Base-by-base conservation (phyloP, 257 asterid species). In the Fraxinus cuspidata region DNA sequence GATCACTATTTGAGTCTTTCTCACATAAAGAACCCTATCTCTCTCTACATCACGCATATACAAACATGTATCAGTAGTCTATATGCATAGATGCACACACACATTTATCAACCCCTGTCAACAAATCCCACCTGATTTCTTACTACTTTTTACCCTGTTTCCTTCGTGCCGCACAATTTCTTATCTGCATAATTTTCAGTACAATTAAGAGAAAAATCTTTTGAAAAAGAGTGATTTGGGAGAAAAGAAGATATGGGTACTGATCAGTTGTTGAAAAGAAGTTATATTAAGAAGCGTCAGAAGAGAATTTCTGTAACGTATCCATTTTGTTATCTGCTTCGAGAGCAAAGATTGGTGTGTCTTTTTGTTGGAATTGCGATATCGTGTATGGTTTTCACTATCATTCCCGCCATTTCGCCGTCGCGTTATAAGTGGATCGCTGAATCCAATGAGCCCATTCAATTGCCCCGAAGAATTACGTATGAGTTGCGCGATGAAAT, bases 311-410 rank as follows among this genome's bases (percentile, higher is more conserved):
- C 49, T 34, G 68, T 72, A 2, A 70, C 72, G 15, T 71, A 75
- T 85, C 83, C 90, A 77, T 74, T 84, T 75, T 80, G 66, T 74
- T 93, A 93, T 76, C 81, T 90, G 28, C 9, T 89, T 66, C 82
- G 73, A 74, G 88, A 90, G 72, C 93, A 91, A 5, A 85, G 97
- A 78, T 77, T 90, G 23, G 74, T 78, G 21, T 91, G 91, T 72
- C 82, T 92, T 8, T 60, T 90, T 60, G 60, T 87, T 11, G 97
- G 97, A 18, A 72, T 90, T 49, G 81, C 82, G 40, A 81, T 87
- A 34, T 81, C 96, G 0, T 81, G 80, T 63, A 56, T 80, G 13
- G 44, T 84, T 18, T 85, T 86, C 81, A n/a, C 75, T 31, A 23
- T 78, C 1, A 1, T 74, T 44, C 84, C 88, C n/a, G 74, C 87